Evolutionary conservation across 306 rosid genomes (phyloP), one percentile per base, ranked within the genome.

Genomic region (Calophaca sinica): DNA sequence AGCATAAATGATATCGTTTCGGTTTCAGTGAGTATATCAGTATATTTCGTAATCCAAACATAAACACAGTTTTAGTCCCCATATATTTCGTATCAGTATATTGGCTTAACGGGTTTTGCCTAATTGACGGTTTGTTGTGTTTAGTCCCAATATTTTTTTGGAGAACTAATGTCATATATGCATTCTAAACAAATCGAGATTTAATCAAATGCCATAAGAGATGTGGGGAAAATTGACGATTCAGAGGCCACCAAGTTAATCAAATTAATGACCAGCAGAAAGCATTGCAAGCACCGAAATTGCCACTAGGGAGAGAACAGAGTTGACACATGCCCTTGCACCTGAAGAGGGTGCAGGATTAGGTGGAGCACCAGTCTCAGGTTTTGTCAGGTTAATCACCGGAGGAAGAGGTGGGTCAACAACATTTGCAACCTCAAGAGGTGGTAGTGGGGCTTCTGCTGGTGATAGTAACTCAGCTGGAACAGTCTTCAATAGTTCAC

Each of bases 331-430:
- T 41, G 80, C 68, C 51, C 15, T 58, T 50, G 78, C 87, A 36
- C 68, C 53, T 4, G 93, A 88, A 4, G 52, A 11, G 0, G 65
- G 36, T 26, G 82, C 13, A 11, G 9, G 9, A 2, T 75, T 6
- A 6, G 74, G 41, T 10, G 77, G 38, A 9, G 79, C 51, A 2
- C 45, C 33, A 2, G 72, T 5, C 4, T 20, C n/a, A 38, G 68
- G 3, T 31, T 61, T 10, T 2, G 75, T 32, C 0, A 7, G 12
- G 29, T 75, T 68, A 45, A 3, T 29, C 57, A 94, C 90, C 0
- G 81, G 73, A 2, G 99, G 99, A 71, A 94, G 97, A 9, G 99
- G 97, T 7, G 99, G 99, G 54, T 88, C 97, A 7, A 74, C 86
- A 12, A 96, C 38, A 1, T 84, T 20, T 7, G 38, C 64, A 13